Conservation (phyloP, 2,329 filamentous ascomycete genomes). For the Clarireedia sp. region DNA sequence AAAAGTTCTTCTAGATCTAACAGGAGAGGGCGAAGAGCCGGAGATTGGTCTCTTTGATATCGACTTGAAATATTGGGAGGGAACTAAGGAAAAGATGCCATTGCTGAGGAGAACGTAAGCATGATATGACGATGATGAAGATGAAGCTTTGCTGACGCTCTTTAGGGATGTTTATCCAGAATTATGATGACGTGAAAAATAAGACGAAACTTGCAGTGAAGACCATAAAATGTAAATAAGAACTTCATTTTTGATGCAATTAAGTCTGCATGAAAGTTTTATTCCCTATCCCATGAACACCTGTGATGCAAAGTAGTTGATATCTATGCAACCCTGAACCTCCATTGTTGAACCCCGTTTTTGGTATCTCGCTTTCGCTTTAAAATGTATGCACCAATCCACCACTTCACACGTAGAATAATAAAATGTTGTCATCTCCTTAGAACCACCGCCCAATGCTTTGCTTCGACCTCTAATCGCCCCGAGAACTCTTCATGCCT, state of each 20-base stretch:
- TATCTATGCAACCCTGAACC: conserved; percentile 18
- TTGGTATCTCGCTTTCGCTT: conserved; percentile 6
- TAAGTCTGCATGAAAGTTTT: neutral
- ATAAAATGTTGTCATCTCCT: neutral
- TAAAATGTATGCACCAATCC: conserved; percentile 1
- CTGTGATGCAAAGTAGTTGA: conserved; percentile 26
- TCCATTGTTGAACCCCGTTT: conserved; percentile 23
- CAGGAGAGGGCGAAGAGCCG: conserved; percentile 39
- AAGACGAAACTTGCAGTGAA: neutral
- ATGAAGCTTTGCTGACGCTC: neutral
- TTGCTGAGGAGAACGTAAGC: conserved; percentile 41
- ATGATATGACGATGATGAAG: neutral
- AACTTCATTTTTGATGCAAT: neutral
- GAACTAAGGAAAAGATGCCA: conserved; percentile 48
- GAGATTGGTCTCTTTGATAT: conserved; percentile 43
- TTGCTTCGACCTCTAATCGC: neutral
- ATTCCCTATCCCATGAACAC: conserved; percentile 13
- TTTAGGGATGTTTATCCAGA: conserved; percentile 20
- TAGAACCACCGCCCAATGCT: neutral
- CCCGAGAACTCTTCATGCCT: neutral
- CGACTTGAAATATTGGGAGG: conserved; percentile 43
- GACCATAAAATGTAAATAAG: neutral
- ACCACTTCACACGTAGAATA: neutral
- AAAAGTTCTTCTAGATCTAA: conserved; percentile 57
- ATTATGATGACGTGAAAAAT: neutral